A percentile compares a stretch with the other conserved stretches of the same genome.
These are phyloP conservation scores for Eimeria zaria DNA, from an alignment of 169 alveolate genomes.

Conservation along the genomic window DNA sequence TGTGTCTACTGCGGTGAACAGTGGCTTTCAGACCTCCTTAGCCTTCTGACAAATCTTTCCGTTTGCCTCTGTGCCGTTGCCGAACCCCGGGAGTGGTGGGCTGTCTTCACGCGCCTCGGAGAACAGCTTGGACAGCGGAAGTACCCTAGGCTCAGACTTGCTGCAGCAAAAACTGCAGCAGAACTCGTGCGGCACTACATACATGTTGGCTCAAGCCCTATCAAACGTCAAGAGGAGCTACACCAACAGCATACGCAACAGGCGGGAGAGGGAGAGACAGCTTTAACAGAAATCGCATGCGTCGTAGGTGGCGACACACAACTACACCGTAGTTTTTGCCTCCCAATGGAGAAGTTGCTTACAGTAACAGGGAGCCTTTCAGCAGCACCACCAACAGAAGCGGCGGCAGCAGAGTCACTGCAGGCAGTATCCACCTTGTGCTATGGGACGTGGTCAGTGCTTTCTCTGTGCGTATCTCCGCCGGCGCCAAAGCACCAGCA, in stretches of 20 bases:
- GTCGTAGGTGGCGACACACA: conserved; percentile 51
- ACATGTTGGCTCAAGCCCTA: conserved; percentile 35
- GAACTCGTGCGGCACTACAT: conserved; percentile 70
- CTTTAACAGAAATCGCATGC: background rate
- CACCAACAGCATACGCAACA: background rate
- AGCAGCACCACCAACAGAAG: background rate
- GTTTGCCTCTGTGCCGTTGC: conserved; percentile 74
- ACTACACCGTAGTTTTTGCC: conserved; percentile 39
- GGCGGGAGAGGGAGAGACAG: background rate
- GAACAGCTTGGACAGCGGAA: conserved; percentile 43
- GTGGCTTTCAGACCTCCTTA: conserved; percentile 10
- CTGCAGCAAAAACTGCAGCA: conserved; percentile 69
- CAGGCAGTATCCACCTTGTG: background rate
- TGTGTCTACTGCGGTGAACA: conserved; percentile 23
- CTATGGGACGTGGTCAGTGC: conserved; percentile 52
- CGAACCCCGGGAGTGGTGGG: conserved; percentile 37
- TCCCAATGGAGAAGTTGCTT: conserved; percentile 4
- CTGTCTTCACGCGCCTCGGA: conserved; percentile 34
- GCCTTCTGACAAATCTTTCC: conserved; percentile 14
- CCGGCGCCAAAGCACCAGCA: background rate
- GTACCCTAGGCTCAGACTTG: conserved; percentile 71
- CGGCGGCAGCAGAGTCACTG: background rate
- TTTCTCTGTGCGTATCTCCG: conserved; percentile 37
- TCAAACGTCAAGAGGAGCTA: background rate
- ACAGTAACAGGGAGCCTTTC: background rate